phyloP scores from a whole-genome alignment of 1,284 basidiomycete genomes.

The Puccinia horiana region DNA sequence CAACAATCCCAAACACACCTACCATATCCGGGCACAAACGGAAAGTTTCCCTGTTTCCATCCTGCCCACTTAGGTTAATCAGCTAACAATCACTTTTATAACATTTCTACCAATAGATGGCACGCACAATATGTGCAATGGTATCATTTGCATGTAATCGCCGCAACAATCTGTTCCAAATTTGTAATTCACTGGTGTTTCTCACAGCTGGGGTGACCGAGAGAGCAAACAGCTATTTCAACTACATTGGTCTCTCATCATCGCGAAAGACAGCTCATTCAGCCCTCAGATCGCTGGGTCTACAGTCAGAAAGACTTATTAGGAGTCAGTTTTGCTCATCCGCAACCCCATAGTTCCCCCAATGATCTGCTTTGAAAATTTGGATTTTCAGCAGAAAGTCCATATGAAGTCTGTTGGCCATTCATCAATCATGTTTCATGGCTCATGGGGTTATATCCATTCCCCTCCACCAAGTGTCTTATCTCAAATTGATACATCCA shows the following conservation, averaged over 20 bases:
- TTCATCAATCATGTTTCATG: neutral
- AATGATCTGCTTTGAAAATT: slow-evolving; percentile 3
- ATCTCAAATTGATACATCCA: neutral
- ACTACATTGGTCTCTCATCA: neutral
- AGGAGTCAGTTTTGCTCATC: neutral
- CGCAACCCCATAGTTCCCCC: neutral
- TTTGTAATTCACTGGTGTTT: neutral
- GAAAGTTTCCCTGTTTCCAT: neutral
- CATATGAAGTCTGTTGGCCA: neutral
- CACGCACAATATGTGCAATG: neutral
- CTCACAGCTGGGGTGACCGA: neutral
- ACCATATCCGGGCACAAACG: neutral
- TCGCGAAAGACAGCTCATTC: neutral
- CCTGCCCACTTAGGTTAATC: neutral
- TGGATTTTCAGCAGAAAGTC: neutral
- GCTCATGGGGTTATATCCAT: neutral
- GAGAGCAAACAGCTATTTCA: neutral
- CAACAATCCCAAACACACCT: neutral
- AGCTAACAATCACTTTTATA: neutral
- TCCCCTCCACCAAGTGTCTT: neutral
- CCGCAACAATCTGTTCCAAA: neutral
- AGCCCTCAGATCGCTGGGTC: neutral
- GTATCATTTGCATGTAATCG: neutral
- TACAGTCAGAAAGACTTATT: neutral
- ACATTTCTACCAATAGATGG: neutral